Evolutionary conservation across 1,284 basidiomycete genomes (phyloP), one percentile per base, ranked within the genome.

Genomic region (Farysia itapuensis): DNA sequence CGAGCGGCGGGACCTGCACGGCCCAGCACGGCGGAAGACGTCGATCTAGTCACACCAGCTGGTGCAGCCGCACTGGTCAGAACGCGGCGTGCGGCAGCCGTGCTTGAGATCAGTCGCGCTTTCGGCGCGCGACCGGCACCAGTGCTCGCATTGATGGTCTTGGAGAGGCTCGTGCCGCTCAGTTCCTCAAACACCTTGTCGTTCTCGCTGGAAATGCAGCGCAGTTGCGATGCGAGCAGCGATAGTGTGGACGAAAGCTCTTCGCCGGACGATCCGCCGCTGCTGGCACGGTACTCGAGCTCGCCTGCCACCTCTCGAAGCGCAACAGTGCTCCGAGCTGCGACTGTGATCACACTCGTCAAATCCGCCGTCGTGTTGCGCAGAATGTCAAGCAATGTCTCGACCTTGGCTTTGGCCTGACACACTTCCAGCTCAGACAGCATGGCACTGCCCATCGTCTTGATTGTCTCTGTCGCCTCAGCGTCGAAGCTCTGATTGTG

Each of bases 401-500:
- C 83, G 46, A 84, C 81, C 68, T 87, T 84, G 18, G 84, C 84
- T 67, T 87, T 84, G 0, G 85, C 82, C 71, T 86, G 86, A 24
- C 83, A 78, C 31, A 80, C 81, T 51, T 89, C 88, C 79, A 92
- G 84, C 67, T 89, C 86, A 0, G 84, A 82, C 70, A 83, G 84
- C 57, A 83, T 82, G 67, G 81, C 82, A 39, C 82, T 81, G 1
- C 87, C 85, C 46, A 89, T 84, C 11, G 87, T 81, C 67, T 85
- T 86, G 67, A 94, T 79, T 50, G 84, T 86, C 45, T 87, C 86
- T 14, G 85, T 76, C 53, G 83, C 83, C 20, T 83, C 75, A n/a
- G 86, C 85, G 64, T 92, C 89, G 34, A 91, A 79, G 63, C 85
- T 85, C 56, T 89, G 84, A 36, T 89, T 82, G 71, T 90, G 86